phyloP scores from a whole-genome alignment of 2,329 filamentous ascomycete species.

The Fusarium anguioides region DNA sequence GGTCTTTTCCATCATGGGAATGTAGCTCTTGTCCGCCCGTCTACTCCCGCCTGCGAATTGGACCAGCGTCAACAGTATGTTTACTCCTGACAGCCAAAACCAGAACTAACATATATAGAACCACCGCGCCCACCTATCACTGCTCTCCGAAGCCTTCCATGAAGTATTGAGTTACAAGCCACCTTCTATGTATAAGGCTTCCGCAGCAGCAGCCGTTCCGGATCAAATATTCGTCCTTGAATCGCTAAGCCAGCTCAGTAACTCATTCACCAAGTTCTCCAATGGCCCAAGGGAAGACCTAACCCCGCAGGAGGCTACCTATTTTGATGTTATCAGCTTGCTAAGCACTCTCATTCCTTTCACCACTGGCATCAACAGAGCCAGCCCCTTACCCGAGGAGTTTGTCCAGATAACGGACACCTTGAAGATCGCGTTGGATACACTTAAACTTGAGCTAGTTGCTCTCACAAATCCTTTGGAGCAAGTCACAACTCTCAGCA shows the following conservation, averaged over 20 bases:
- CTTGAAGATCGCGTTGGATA: constrained; percentile 27
- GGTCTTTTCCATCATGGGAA: constrained; percentile 62
- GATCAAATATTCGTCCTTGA: constrained; percentile 60
- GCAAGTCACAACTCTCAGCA: constrained; percentile 45
- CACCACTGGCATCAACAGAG: constrained; percentile 39
- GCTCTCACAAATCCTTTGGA: constrained; percentile 21
- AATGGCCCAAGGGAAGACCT: constrained; percentile 47
- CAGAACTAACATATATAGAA: constrained; percentile 52
- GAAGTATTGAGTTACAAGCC: constrained; percentile 61
- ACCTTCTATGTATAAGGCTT: constrained; percentile 62
- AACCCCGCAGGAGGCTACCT: constrained; percentile 56
- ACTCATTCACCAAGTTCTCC: constrained; percentile 56
- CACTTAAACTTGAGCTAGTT: constrained; percentile 29
- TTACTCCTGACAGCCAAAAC: not conserved
- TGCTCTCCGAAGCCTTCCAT: constrained; percentile 64
- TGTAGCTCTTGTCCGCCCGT: constrained; percentile 53
- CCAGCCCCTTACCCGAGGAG: constrained; percentile 36
- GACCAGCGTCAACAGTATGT: constrained; percentile 63
- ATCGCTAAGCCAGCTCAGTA: constrained; percentile 55
- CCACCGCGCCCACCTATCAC: constrained; percentile 59
- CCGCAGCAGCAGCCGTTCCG: constrained; percentile 50
- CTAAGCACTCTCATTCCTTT: constrained; percentile 53
- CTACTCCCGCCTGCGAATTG: constrained; percentile 59
- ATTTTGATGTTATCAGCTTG: constrained; percentile 57
- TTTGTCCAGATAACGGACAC: constrained; percentile 45